Evolutionary conservation across 1,284 basidiomycete genomes (phyloP).

Genomic region (Cryptococcus wingfieldii): DNA sequence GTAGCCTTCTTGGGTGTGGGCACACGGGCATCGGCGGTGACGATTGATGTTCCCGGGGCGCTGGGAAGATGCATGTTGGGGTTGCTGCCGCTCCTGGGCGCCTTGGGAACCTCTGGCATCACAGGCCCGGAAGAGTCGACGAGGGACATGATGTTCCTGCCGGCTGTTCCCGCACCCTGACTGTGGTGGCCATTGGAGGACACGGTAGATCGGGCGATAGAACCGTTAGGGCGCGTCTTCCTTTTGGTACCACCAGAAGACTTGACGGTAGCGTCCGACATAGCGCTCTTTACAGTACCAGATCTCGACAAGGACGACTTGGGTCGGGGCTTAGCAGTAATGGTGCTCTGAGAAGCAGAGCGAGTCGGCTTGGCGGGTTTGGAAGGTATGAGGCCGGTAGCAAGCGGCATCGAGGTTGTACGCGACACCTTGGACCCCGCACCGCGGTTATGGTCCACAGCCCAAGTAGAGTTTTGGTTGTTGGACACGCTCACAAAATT

Average conservation of each 20-base stretch:
- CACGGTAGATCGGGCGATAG: conserved; percentile 26
- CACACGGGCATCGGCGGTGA: conserved; percentile 10
- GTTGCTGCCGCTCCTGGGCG: conserved; percentile 40
- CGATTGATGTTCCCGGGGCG: conserved; percentile 41
- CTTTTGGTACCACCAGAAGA: conserved; percentile 21
- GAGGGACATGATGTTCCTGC: conserved; percentile 39
- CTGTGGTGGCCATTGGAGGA: conserved; percentile 4
- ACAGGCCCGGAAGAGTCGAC: conserved; percentile 23
- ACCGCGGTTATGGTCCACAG: conserved; percentile 23
- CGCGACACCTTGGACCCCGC: conserved; percentile 18
- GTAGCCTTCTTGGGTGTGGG: background rate
- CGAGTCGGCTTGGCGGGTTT: conserved; percentile 27
- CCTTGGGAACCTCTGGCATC: conserved; percentile 48
- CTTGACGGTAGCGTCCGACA: conserved; percentile 21
- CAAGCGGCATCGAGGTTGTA: conserved; percentile 28
- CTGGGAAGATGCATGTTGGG: conserved; percentile 39
- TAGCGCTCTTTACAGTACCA: conserved; percentile 25
- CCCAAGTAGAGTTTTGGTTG: conserved; percentile 36
- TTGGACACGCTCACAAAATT: conserved; percentile 44
- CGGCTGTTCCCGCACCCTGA: conserved; percentile 21
- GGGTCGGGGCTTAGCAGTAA: conserved; percentile 12
- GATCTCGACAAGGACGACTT: conserved; percentile 16
- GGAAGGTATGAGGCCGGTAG: conserved; percentile 35
- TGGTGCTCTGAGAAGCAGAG: conserved; percentile 33
- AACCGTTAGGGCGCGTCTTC: conserved; percentile 31